Conservation (phyloP, 1,284 basidiomycete species). For the Exsudoporus floridanus region DNA sequence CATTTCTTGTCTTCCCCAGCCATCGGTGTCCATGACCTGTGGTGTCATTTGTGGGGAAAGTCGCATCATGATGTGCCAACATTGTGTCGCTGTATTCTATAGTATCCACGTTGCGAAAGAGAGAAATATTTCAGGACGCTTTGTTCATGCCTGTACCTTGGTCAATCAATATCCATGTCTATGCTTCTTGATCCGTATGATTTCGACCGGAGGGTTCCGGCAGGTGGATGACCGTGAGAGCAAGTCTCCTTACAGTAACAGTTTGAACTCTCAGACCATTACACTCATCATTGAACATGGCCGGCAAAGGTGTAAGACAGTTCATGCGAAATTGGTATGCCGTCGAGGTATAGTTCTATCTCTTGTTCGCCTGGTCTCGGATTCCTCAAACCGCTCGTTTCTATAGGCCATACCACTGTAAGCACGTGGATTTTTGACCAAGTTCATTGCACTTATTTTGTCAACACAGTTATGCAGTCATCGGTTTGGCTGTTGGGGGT, state of each 20-base stretch:
- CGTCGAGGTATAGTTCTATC: conserved; percentile 58
- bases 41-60: conserved; percentile 10
- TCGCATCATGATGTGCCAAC: conserved; percentile 28
- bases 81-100: conserved; percentile 33
- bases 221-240: conserved; percentile 19
- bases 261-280: neutral
- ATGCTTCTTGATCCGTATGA: conserved; percentile 4
- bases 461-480: conserved; percentile 60
- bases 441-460: conserved; percentile 17
- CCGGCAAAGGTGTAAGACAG: conserved; percentile 21
- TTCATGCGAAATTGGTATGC: conserved; percentile 80
- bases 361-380: neutral
- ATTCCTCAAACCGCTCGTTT: conserved; percentile 4
- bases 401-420: conserved; percentile 76
- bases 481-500: conserved; percentile 63
- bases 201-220: conserved; percentile 27
- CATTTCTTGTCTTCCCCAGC: conserved; percentile 15
- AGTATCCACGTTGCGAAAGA: conserved; percentile 10
- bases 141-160: conserved; percentile 28
- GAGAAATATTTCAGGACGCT: conserved; percentile 20
- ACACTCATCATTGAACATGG: conserved; percentile 25
- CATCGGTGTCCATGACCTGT: neutral
- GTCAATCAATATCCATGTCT: conserved; percentile 23
- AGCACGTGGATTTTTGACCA: conserved; percentile 32
- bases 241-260: neutral